Percentiles rank a stretch among this genome's conserved stretches.
Conservation (phyloP, 345 rosid genomes). For the Populus ilicifolia region DNA sequence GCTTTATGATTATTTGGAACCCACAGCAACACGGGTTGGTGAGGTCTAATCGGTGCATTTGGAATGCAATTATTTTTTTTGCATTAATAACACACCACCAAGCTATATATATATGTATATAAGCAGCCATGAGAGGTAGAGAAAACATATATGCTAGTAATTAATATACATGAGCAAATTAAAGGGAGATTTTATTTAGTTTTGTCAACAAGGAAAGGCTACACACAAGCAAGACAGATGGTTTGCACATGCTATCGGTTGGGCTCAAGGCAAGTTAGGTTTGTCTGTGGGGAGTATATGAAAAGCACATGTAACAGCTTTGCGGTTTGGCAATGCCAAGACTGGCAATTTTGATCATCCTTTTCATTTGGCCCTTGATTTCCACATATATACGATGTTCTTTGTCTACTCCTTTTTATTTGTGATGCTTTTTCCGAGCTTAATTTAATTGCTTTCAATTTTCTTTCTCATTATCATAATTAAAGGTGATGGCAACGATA, state of each 20-base stretch:
- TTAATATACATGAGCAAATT: neutral
- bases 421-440: neutral
- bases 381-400: neutral
- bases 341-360: slow-evolving; percentile 37
- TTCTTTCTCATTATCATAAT: neutral
- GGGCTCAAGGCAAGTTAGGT: slow-evolving; percentile 35
- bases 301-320: slow-evolving; percentile 59
- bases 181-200: neutral
- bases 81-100: slow-evolving; percentile 16
- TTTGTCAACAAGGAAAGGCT: neutral
- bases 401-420: neutral
- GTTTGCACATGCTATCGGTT: slow-evolving; percentile 30
- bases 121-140: neutral
- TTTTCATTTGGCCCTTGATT: slow-evolving; percentile 9
- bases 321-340: slow-evolving; percentile 36
- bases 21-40: slow-evolving; percentile 14
- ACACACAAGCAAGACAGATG: slow-evolving; percentile 11
- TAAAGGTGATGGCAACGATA: no score
- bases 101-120: neutral
- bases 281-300: slow-evolving; percentile 26
- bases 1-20: slow-evolving; percentile 7
- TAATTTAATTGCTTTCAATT: neutral
- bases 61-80: neutral
- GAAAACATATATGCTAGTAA: neutral
- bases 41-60: slow-evolving; percentile 23